These are phyloP conservation scores for Spergularia marina DNA, from an alignment of 148 eudicot genomes.

Conservation along the genomic window DNA sequence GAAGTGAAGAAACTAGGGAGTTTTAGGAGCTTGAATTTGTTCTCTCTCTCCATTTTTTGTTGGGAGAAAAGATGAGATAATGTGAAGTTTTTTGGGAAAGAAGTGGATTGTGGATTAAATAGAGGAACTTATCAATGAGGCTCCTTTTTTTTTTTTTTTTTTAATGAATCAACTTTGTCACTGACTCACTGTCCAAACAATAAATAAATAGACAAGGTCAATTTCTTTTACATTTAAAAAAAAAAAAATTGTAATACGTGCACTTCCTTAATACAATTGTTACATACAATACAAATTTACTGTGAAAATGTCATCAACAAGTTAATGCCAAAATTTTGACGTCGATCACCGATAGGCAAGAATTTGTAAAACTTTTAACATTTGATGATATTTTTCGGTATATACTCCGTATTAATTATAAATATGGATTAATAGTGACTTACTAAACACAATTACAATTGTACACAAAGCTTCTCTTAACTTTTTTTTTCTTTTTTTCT, in stretches of 20 bases:
- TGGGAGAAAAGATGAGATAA: slow-evolving; percentile 25
- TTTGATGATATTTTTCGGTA: no score
- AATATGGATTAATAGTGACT: no score
- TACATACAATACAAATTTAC: no score
- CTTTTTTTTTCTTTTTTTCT: no score
- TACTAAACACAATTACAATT: no score
- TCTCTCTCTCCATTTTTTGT: slow-evolving; percentile 40
- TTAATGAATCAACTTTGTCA: slow-evolving; percentile 1
- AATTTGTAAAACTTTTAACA: no score
- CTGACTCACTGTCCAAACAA: slow-evolving; percentile 14
- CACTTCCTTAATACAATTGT: no score
- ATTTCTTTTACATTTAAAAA: neutral
- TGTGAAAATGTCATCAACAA: no score
- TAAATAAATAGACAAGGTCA: slow-evolving; percentile 18
- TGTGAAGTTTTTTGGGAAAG: slow-evolving; percentile 12
- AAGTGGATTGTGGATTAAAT: slow-evolving; percentile 30
- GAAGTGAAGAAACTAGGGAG: slow-evolving; percentile 42
- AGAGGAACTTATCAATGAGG: slow-evolving; percentile 8
- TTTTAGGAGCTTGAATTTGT: slow-evolving; percentile 35
- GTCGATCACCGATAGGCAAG: no score
- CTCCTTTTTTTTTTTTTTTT: slow-evolving; percentile 14
- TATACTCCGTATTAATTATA: no score
- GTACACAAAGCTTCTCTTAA: no score
- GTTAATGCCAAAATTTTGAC: no score
- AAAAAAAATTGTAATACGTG: neutral